Conservation (phyloP, 345 rosid species). For the Eucalyptus marginata region DNA sequence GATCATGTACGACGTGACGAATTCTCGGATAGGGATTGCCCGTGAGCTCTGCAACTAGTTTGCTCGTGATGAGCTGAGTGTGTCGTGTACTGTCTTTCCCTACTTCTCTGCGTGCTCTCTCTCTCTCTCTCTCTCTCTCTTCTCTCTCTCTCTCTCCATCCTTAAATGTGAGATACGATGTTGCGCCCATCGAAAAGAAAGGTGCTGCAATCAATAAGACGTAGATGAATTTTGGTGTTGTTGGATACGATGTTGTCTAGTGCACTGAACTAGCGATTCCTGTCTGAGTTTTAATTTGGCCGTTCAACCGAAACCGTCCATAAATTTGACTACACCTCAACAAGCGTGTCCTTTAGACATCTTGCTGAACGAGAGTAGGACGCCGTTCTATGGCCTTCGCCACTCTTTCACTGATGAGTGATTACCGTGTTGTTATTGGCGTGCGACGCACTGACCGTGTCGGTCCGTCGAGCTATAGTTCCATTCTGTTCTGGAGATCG, state of each 20-base stretch:
- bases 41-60: constrained; percentile 66
- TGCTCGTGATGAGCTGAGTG: neutral
- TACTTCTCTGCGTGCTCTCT: neutral
- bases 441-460: neutral
- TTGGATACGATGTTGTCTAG: neutral
- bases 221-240: neutral
- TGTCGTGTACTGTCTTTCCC: neutral
- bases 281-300: neutral
- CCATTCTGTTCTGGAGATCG: neutral
- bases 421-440: neutral
- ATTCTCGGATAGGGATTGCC: constrained; percentile 75
- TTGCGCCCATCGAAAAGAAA: neutral
- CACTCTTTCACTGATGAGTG: neutral
- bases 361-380: neutral
- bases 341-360: neutral
- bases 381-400: neutral
- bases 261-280: neutral
- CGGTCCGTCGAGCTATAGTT: neutral
- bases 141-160: neutral
- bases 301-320: neutral
- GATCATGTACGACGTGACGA: constrained; percentile 58
- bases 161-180: neutral
- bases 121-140: neutral
- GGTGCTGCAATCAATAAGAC: neutral
- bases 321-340: neutral